Base-by-base conservation (phyloP, 2,329 filamentous ascomycete species). In the Pseudohalonectria lignicola region DNA sequence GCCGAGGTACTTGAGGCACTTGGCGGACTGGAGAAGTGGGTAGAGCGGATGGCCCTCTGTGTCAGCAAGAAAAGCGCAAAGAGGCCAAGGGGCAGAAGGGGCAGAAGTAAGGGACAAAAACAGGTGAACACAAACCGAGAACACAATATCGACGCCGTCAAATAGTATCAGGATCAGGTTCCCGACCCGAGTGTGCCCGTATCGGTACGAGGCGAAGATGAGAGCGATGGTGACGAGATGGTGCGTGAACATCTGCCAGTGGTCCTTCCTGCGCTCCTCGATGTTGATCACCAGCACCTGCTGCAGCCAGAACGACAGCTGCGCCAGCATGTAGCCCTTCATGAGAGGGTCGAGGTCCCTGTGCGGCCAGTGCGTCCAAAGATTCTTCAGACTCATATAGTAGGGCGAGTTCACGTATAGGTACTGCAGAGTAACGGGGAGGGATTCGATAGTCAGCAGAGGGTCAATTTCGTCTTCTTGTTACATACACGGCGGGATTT, bases 251-350 rank as follows among this genome's bases (percentile, higher is more conserved):
- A 96, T 96, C 61, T 96, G 90, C 66, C 78, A 83, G 61, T 95
- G 82, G 52, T 98, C 92, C 64, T 96, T 96, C 52, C 92, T 76
- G 47, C 83, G 78, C 62, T 93, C 85, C 61, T 98, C 92, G 43
- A 96, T 87, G 61, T 95, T 82, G 56, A 96, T 86, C 41, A 95
- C 86, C 23, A 95, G 67, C 46, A 96, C 83, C 62, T 94, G 88
- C 63, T 96, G 90, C 34, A 95, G 61, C 82, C 86, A 95, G 60
- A 95, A 96, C 18, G 82, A 80, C 61, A 88, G 83, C 57, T 96
- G 88, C 12, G 81, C 80, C 23, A 98, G 70, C 52, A 94, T 85
- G 61, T 98, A 98, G 59, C 75, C 78, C 65, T 96, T 96, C 63
- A 84, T 76, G 11, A 85, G 59, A 8, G 80, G 79, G 13, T 68